Base-by-base conservation (phyloP, 192 early-diverging fungal genomes). In the Backusella luteola region DNA sequence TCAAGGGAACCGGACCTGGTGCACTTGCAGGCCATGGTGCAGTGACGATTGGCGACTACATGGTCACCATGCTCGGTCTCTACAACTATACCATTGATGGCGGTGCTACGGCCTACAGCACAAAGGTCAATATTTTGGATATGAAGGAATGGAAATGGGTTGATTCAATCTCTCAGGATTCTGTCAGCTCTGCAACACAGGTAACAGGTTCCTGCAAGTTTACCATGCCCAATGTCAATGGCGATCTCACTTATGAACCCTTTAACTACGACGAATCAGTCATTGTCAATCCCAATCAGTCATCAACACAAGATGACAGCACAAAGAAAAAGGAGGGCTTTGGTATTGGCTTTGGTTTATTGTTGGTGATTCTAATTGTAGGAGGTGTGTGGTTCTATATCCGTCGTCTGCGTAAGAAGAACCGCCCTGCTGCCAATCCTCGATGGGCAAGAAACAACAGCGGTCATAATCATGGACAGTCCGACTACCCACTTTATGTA, bases 401-500 rank as follows among this genome's bases (percentile, higher is more conserved):
- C 3, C 59, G 67, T n/a, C 71, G 68, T 36, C 46, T 63, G 35
- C 70, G 67, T 8, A 69, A 52, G 9, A 66, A 69, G 42, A 81
- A 77, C 67, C 46, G 67, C 2, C 36, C 67, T 21, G 53, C 72
- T 29, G 15, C 52, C 15, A 78, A 78, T 56, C 80, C 80, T 32
- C 66, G 76, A 41, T 81, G 80, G 80, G n/a, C 74, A 34, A 39
- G 56, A 15, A 52, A 67, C 8, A 21, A 19, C 17, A 21, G 32
- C 21, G 23, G 35, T 23, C 32, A 56, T 2, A 38, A 35, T 6
- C 34, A 41, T 21, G 32, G 46, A n/a, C 38, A 49, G 23, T 29
- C 63, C 1, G 68, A 79, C 19, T 79, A 79, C 56, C 75, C 71
- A 9, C 44, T 75, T 59, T 77, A 77, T 71, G 75, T 73, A 8